Percentiles rank a stretch among this genome's conserved stretches.
phyloP scores from a whole-genome alignment of 2,329 filamentous ascomycete genomes.

The Myriosclerotinia scirpicola region DNA sequence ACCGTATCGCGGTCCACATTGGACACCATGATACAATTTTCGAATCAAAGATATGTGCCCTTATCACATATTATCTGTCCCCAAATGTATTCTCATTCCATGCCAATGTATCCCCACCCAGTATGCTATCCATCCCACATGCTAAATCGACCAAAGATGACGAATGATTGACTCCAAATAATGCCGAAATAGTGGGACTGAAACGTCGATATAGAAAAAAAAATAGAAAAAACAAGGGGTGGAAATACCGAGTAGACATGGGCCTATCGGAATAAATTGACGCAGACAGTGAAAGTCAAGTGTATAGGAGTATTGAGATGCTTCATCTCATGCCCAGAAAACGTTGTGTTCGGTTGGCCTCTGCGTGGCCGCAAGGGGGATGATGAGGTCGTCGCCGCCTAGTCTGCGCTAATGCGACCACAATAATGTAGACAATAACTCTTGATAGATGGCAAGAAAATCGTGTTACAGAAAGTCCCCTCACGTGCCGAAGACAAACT shows the following conservation, averaged over 20 bases:
- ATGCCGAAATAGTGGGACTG: neutral
- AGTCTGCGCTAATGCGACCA: too few species aligned
- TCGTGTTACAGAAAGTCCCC: too few species aligned
- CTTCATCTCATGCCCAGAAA: too few species aligned
- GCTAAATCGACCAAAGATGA: slow-evolving; percentile 2
- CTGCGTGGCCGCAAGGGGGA: too few species aligned
- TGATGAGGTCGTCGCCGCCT: too few species aligned
- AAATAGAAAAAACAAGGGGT: neutral
- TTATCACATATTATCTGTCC: neutral
- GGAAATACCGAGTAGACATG: neutral
- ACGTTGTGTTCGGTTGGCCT: too few species aligned
- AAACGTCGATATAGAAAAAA: neutral
- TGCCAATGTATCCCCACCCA: slow-evolving; percentile 1
- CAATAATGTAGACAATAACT: too few species aligned
- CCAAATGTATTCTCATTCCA: neutral
- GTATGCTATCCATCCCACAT: slow-evolving; percentile 8
- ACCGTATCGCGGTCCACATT: neutral
- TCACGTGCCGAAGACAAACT: neutral
- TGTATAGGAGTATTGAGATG: neutral
- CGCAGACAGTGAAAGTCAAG: too few species aligned
- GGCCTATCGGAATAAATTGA: neutral
- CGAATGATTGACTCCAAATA: slow-evolving; percentile 10
- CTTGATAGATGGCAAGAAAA: too few species aligned
- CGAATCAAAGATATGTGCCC: neutral
- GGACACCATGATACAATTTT: neutral